Percentiles rank a stretch among this genome's conserved stretches.
Evolutionary conservation across 2,329 filamentous ascomycete genomes (phyloP).

Genomic region (Alternaria triticimaculans): DNA sequence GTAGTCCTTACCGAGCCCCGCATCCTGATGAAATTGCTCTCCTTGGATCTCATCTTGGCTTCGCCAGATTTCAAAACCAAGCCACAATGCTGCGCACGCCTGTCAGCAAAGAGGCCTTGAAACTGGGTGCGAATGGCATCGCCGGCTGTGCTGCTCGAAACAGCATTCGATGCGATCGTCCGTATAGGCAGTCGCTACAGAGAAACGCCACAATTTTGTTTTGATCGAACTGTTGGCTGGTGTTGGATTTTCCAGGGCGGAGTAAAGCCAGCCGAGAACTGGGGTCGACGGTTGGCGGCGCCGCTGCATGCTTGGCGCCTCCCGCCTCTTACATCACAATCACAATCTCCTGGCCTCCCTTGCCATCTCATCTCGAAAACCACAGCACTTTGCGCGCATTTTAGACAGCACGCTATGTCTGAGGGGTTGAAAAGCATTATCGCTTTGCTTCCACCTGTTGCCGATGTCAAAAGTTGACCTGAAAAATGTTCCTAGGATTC

Average conservation of each 20-base stretch:
- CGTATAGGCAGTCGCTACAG: background rate
- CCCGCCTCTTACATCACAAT: conserved; percentile 20
- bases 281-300: conserved; percentile 13
- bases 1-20: background rate
- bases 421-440: background rate
- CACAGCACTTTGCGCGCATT: background rate
- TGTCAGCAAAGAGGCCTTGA: background rate
- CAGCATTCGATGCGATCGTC: conserved; percentile 18
- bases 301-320: conserved; percentile 15
- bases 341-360: conserved; percentile 13
- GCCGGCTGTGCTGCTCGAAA: conserved; percentile 20
- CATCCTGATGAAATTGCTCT: background rate
- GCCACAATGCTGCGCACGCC: background rate
- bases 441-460: background rate
- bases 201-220: conserved; percentile 5
- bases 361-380: background rate
- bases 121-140: background rate
- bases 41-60: background rate
- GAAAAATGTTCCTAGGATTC: background rate
- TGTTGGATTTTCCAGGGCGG: conserved; percentile 3
- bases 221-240: conserved; percentile 1
- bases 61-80: background rate
- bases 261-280: conserved; percentile 16
- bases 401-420: background rate
- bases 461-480: background rate